phyloP scores from a whole-genome alignment of 2,329 filamentous ascomycete species.

The Hypoxylon sp. region DNA sequence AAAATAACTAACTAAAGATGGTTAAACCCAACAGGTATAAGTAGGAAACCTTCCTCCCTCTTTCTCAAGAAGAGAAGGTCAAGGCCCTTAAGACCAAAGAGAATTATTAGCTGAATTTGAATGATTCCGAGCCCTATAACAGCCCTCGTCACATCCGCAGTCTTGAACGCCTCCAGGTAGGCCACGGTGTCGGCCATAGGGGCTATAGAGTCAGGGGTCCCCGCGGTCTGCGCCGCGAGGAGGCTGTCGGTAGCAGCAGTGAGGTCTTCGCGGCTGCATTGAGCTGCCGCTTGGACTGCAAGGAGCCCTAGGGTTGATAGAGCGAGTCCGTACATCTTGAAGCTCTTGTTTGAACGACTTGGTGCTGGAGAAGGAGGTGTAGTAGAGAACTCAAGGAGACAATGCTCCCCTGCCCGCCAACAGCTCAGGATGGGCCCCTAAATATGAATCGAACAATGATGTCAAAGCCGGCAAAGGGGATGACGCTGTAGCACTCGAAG shows the following conservation, averaged over 20 bases:
- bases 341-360: constrained; percentile 6
- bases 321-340: constrained; percentile 33
- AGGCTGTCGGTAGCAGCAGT: constrained; percentile 39
- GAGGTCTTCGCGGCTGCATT: constrained; percentile 41
- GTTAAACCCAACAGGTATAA: too few species aligned
- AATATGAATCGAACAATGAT: constrained; percentile 30
- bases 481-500: constrained; percentile 38
- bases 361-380: constrained; percentile 4
- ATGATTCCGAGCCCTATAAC: too few species aligned
- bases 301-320: constrained; percentile 34
- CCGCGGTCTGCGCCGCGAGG: constrained; percentile 40
- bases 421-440: constrained; percentile 21
- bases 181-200: constrained; percentile 29
- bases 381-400: constrained; percentile 1
- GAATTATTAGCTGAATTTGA: too few species aligned
- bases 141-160: constrained; percentile 40
- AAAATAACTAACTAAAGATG: too few species aligned
- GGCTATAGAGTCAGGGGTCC: constrained; percentile 28
- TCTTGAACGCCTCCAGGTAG: constrained; percentile 48
- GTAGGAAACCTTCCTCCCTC: too few species aligned
- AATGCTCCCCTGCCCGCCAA: neutral
- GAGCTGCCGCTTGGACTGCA: constrained; percentile 29
- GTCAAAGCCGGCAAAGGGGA: constrained; percentile 28
- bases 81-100: too few species aligned
- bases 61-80: too few species aligned